Percentiles rank a stretch among this genome's conserved stretches.
phyloP scores from a whole-genome alignment of 2,329 filamentous ascomycete genomes.

The Ophiognomonia clavigignenti-juglandacearum region DNA sequence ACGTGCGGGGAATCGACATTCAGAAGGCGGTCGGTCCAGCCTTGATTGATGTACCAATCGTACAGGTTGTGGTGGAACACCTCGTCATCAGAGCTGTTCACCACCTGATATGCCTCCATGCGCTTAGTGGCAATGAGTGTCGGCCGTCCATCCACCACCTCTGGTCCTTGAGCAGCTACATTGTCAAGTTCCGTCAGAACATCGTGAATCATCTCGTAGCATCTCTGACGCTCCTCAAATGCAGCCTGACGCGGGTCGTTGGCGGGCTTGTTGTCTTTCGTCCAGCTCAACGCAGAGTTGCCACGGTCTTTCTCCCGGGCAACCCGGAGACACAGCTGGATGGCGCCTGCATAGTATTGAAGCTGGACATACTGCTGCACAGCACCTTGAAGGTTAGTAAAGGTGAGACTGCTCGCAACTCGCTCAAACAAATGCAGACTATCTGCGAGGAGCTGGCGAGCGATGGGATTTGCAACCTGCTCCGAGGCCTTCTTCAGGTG shows the following conservation, averaged over 20 bases:
- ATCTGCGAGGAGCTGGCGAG: slow-evolving; percentile 78
- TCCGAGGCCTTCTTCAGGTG: slow-evolving; percentile 85
- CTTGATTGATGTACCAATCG: slow-evolving; percentile 89
- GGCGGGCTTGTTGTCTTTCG: slow-evolving; percentile 74
- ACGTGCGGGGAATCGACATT: slow-evolving; percentile 82
- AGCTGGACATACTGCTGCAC: slow-evolving; percentile 74
- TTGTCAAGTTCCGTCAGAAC: slow-evolving; percentile 74
- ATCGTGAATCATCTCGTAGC: slow-evolving; percentile 84
- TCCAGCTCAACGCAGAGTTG: slow-evolving; percentile 78
- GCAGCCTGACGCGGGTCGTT: slow-evolving; percentile 64
- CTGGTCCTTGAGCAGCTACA: slow-evolving; percentile 62
- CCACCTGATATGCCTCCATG: slow-evolving; percentile 83
- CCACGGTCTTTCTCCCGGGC: slow-evolving; percentile 82
- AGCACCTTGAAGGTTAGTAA: slow-evolving; percentile 73
- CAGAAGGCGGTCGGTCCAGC: slow-evolving; percentile 80
- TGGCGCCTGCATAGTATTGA: slow-evolving; percentile 90
- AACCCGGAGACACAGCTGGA: slow-evolving; percentile 78
- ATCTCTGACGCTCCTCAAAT: slow-evolving; percentile 68
- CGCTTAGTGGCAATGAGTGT: slow-evolving; percentile 74
- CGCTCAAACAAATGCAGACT: slow-evolving; percentile 84
- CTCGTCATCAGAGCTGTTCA: slow-evolving; percentile 83
- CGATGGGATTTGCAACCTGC: slow-evolving; percentile 67
- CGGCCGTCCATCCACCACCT: slow-evolving; percentile 71
- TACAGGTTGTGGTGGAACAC: slow-evolving; percentile 97
- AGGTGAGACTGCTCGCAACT: slow-evolving; percentile 77